These are phyloP conservation scores for Suillus variegatus DNA, from an alignment of 768 basidiomycete genomes.

Conservation along the genomic window DNA sequence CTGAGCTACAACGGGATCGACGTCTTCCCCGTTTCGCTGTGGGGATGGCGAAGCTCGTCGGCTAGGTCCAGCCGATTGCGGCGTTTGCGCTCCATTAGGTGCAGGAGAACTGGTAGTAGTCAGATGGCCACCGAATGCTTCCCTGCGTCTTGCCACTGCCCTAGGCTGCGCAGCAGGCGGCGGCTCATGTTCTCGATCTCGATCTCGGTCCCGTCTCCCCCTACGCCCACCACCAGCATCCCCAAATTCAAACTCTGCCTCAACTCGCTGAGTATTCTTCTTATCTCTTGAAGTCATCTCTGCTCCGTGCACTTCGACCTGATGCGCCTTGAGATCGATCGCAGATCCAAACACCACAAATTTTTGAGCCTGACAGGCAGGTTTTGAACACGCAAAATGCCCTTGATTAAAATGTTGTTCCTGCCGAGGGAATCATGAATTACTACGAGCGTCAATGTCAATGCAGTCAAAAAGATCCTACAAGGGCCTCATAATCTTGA, in stretches of 20 bases:
- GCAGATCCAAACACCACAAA: constrained; percentile 92
- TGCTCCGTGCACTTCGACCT: constrained; percentile 79
- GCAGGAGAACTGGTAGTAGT: constrained; percentile 49
- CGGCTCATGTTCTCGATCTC: constrained; percentile 54
- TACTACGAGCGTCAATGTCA: constrained; percentile 8
- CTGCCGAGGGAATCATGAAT: constrained; percentile 33
- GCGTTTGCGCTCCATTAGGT: constrained; percentile 12
- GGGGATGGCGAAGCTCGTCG: constrained; percentile 35
- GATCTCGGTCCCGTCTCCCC: constrained; percentile 44
- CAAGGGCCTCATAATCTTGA: constrained; percentile 74
- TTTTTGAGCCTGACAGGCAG: constrained; percentile 78
- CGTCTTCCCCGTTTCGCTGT: constrained; percentile 33
- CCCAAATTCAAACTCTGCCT: constrained; percentile 67
- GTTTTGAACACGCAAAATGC: constrained; percentile 78
- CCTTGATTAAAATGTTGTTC: constrained; percentile 74
- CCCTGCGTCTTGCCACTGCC: constrained; percentile 48
- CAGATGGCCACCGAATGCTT: constrained; percentile 62
- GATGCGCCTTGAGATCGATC: constrained; percentile 90
- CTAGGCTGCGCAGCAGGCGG: constrained; percentile 37
- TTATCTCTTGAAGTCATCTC: constrained; percentile 72
- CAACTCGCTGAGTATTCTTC: constrained; percentile 66
- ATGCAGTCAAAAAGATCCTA: constrained; percentile 36
- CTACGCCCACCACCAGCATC: constrained; percentile 52
- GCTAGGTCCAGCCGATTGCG: constrained; percentile 22
- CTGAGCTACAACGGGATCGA: constrained; percentile 59